Conservation (phyloP, 2,329 filamentous ascomycete species). For the Trichothecium roseum region DNA sequence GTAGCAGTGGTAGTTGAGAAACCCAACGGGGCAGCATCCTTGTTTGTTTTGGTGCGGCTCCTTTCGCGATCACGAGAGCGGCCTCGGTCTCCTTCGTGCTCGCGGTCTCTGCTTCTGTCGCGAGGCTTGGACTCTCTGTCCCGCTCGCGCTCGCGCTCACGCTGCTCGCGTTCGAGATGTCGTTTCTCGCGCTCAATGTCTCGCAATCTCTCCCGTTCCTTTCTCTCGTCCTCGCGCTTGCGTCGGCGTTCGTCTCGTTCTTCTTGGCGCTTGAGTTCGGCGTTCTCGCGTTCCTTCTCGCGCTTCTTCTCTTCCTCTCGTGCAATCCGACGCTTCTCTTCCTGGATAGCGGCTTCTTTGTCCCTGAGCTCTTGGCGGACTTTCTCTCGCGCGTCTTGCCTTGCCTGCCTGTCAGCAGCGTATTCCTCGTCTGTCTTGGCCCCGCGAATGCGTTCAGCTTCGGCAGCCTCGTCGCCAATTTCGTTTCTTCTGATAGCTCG, state of each 20-base stretch:
- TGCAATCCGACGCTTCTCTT: slow-evolving; percentile 49
- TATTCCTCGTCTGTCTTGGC: slow-evolving; percentile 68
- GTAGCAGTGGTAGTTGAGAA: too few relatives aligned
- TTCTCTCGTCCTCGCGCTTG: slow-evolving; percentile 42
- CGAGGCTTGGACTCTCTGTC: slow-evolving; percentile 12
- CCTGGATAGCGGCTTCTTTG: slow-evolving; percentile 50
- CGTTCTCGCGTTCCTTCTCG: slow-evolving; percentile 37
- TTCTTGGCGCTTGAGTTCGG: slow-evolving; percentile 37
- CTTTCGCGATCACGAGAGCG: slow-evolving; percentile 22
- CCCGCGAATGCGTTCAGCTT: slow-evolving; percentile 53
- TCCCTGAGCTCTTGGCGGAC: slow-evolving; percentile 49
- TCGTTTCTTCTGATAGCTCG: slow-evolving; percentile 57
- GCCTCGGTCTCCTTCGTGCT: slow-evolving; percentile 23
- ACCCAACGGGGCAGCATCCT: slow-evolving; percentile 25
- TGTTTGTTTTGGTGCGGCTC: slow-evolving; percentile 20
- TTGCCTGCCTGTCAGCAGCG: slow-evolving; percentile 52
- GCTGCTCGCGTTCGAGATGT: slow-evolving; percentile 27
- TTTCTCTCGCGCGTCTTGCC: slow-evolving; percentile 49
- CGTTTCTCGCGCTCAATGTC: slow-evolving; percentile 29
- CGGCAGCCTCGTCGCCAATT: slow-evolving; percentile 59
- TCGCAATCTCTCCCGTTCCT: slow-evolving; percentile 40
- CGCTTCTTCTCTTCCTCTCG: slow-evolving; percentile 43
- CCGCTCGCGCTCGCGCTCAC: slow-evolving; percentile 23
- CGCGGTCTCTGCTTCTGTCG: slow-evolving; percentile 13
- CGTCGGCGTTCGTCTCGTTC: slow-evolving; percentile 38